Base-by-base conservation (phyloP, 306 rosid species). In the Begonia masoniana region DNA sequence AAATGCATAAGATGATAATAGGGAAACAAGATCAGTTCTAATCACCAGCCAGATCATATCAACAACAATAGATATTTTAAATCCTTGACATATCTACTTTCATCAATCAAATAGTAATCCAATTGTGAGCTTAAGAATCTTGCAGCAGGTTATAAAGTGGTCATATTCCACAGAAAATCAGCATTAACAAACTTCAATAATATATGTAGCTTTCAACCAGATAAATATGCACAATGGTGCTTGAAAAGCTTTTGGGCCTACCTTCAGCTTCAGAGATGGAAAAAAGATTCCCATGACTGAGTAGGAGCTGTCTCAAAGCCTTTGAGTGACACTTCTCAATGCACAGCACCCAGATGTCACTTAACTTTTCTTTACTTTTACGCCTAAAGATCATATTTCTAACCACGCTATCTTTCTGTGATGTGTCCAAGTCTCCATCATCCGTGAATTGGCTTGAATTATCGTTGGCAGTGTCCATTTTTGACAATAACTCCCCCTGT, bases 231-330 rank as follows among this genome's bases (percentile, higher is more conserved):
- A 54, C 57, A 54, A 47, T 55, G 60, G 63, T 35, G 54, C 13
- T 51, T 39, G 54, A 68, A 57, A 50, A 54, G 11, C 60, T 51
- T 52, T 54, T 57, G 65, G 72, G 61, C 71, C 60, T 51, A 86
- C 99, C 96, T 75, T 86, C 94, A 68, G 77, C 74, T 76, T 92
- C 96, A 50, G 94, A 81, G 60, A 92, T 69, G 60, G 99, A 86
- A 68, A 92, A 83, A 64, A 92, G 96, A 71, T 82, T 83, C 69
- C 99, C 99, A 58, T 92, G 80, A 70, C 63, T 61, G 57, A 63
- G 77, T 51, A 92, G 84, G 54, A 92, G 74, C 78, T 81, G 99
- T 68, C 84, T 79, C 71, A 92, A 65, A 48, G 99, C 86, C 78
- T 81, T 92, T 15, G 96, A 92, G 68, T 92, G 99, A 56, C 99